phyloP scores from a whole-genome alignment of 495 filamentous ascomycete genomes.

The Trichocladium uniseriatum region DNA sequence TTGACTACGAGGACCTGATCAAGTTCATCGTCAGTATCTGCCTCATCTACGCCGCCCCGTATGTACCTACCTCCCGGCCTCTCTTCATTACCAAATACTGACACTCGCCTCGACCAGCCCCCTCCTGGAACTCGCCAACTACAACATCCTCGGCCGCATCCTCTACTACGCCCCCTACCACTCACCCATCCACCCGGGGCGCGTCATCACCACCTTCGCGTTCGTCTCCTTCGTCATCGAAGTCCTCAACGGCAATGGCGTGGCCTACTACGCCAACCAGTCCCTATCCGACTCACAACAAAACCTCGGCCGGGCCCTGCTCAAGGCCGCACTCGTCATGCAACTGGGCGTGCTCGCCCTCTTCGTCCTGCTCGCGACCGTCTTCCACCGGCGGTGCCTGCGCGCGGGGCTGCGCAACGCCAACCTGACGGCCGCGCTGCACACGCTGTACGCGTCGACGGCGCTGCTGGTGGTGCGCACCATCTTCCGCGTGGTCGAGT shows the following conservation, averaged over 20 bases:
- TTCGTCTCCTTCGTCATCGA: constrained; percentile 55
- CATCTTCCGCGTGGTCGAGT: constrained; percentile 59
- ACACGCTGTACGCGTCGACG: constrained; percentile 53
- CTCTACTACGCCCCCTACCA: constrained; percentile 72
- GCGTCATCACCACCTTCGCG: constrained; percentile 63
- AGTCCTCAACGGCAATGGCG: constrained; percentile 57
- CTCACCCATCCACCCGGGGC: constrained; percentile 67
- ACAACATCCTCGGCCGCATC: constrained; percentile 64
- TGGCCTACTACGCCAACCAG: constrained; percentile 46
- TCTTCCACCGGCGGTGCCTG: constrained; percentile 53
- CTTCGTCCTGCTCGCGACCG: constrained; percentile 48
- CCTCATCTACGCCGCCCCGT: constrained; percentile 56
- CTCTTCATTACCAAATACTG: too few species aligned
- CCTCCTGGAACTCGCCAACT: constrained; percentile 65
- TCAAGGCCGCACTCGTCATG: constrained; percentile 59
- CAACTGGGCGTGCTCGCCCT: constrained; percentile 53
- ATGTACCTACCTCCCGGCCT: constrained; percentile 4
- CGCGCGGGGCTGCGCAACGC: constrained; percentile 41
- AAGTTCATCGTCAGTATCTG: constrained; percentile 54
- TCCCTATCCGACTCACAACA: constrained; percentile 31
- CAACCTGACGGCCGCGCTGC: constrained; percentile 49
- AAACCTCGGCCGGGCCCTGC: constrained; percentile 45
- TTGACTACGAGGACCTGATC: constrained; percentile 44
- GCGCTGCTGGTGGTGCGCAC: constrained; percentile 52
- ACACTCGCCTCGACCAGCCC: constrained; percentile 43